phyloP scores from a whole-genome alignment of 73 alveolate genomes.

The Blepharisma japonicum region DNA sequence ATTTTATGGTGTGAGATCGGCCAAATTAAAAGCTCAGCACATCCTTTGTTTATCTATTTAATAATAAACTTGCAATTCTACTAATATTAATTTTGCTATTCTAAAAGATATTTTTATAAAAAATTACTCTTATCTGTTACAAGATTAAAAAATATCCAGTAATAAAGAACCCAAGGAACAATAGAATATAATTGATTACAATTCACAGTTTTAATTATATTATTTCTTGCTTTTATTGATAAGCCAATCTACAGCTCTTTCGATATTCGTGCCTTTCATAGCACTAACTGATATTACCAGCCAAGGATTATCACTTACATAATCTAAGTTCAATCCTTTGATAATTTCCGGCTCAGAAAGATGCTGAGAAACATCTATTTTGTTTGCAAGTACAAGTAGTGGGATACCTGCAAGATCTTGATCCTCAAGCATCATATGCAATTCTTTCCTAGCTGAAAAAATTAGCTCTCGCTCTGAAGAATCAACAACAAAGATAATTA shows the following conservation, averaged over 20 bases:
- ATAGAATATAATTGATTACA: too few relatives aligned
- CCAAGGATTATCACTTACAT: constrained; percentile 77
- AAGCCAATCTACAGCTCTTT: constrained; percentile 79
- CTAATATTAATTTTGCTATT: too few relatives aligned
- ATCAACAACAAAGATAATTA: constrained; percentile 75
- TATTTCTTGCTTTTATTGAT: constrained; percentile 53
- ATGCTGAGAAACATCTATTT: constrained; percentile 80
- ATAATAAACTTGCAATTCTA: too few relatives aligned
- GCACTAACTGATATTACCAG: constrained; percentile 77
- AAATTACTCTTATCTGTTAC: too few relatives aligned
- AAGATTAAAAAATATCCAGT: too few relatives aligned
- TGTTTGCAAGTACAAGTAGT: constrained; percentile 67
- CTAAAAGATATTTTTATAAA: too few relatives aligned
- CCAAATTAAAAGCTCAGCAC: too few relatives aligned
- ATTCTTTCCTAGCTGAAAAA: constrained; percentile 57
- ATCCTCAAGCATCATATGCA: constrained; percentile 67
- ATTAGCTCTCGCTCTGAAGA: constrained; percentile 52
- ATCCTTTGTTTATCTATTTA: too few relatives aligned
- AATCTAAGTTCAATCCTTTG: constrained; percentile 79
- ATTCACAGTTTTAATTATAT: constrained; percentile 17
- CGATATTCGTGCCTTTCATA: constrained; percentile 67
- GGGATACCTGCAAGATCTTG: constrained; percentile 67
- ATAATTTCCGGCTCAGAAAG: constrained; percentile 68
- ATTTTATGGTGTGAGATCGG: too few relatives aligned
- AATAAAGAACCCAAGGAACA: too few relatives aligned